Percentiles rank a stretch among this genome's conserved stretches.
phyloP scores from a whole-genome alignment of 148 eudicot genomes.

The Fagopyrum tataricum region DNA sequence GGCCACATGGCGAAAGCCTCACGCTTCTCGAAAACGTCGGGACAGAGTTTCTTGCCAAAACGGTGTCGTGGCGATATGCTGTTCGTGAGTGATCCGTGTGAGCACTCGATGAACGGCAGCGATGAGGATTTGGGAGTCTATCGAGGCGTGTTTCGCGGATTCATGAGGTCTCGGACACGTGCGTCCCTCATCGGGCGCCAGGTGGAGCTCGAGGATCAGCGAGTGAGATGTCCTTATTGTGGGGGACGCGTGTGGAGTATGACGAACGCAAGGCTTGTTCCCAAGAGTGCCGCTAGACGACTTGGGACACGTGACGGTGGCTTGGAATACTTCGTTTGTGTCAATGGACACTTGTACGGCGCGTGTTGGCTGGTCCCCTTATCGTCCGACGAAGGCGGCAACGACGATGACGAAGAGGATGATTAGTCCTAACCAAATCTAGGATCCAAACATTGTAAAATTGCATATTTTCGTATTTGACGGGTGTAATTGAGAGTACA shows the following conservation, averaged over 20 bases:
- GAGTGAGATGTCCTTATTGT: constrained; percentile 63
- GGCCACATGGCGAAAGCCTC: constrained; percentile 60
- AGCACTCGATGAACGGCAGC: constrained; percentile 30
- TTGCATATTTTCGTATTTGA: no score
- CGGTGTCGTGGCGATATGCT: constrained; percentile 51
- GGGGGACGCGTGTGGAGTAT: constrained; percentile 86
- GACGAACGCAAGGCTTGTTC: constrained; percentile 51
- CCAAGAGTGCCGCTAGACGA: constrained; percentile 34
- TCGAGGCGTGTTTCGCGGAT: constrained; percentile 65
- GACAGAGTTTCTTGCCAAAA: constrained; percentile 53
- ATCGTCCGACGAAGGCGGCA: constrained; percentile 42
- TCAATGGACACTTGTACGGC: constrained; percentile 81
- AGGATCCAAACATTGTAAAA: no score
- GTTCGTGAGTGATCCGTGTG: constrained; percentile 82
- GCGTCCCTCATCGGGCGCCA: constrained; percentile 45
- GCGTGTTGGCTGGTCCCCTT: constrained; percentile 61
- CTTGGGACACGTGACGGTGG: constrained; percentile 56
- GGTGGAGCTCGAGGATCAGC: constrained; percentile 52
- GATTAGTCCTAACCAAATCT: no score
- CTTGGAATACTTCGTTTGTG: constrained; percentile 65
- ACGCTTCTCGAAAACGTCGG: constrained; percentile 86
- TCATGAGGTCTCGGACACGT: constrained; percentile 52
- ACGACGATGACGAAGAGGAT: constrained; percentile 13
- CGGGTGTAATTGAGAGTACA: neutral
- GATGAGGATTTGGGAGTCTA: constrained; percentile 63